Conservation (phyloP, 208 protist species). For the Leishmania major region DNA sequence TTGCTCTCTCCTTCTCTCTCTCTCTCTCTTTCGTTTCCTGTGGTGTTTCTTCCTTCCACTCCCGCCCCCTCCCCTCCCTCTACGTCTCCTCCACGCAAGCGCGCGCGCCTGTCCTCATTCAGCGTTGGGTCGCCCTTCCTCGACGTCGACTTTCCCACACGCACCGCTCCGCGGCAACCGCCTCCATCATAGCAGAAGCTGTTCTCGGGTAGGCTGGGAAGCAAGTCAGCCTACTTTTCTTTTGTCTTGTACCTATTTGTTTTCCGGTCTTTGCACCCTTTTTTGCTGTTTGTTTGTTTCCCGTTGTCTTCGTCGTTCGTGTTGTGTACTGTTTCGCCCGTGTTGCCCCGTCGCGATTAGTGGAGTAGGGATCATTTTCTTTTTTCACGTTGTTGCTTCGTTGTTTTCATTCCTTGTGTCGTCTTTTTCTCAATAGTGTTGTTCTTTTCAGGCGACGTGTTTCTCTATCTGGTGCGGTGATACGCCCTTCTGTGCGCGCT, state of each 20-base stretch:
- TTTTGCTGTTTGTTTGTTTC: background rate
- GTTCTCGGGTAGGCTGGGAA: background rate
- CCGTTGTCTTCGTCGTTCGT: background rate
- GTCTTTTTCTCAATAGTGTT: background rate
- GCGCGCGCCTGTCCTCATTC: background rate
- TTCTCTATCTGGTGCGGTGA: slow-evolving; percentile 8
- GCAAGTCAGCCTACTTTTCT: background rate
- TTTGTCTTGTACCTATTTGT: slow-evolving; percentile 1
- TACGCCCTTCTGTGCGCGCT: background rate
- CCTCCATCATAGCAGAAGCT: background rate
- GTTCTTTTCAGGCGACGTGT: background rate
- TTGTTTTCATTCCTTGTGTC: background rate
- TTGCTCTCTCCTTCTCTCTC: background rate
- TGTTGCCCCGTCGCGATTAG: background rate
- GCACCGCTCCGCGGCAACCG: background rate
- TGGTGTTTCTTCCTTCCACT: background rate
- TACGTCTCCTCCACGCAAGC: background rate
- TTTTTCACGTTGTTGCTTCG: no score
- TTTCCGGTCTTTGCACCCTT: background rate
- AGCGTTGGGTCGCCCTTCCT: background rate
- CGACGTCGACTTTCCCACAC: background rate
- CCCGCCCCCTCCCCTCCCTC: background rate
- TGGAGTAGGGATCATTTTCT: background rate
- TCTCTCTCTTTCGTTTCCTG: background rate
- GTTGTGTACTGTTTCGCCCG: background rate